phyloP scores from a whole-genome alignment of 2,329 filamentous ascomycete genomes.

The Samsoniella hepiali region DNA sequence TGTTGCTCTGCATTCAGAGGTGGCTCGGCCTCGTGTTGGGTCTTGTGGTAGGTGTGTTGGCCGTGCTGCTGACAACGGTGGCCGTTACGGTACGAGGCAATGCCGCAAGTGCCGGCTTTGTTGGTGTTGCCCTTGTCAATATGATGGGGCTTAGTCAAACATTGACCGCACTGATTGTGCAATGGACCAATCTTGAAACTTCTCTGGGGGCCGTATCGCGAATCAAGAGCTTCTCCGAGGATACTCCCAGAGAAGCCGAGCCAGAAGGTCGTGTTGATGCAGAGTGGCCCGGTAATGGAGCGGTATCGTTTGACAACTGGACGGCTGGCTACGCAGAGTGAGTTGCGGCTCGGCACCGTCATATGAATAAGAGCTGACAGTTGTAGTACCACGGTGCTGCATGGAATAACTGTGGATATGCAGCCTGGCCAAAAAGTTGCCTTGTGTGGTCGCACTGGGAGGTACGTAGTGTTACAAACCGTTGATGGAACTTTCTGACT shows the following conservation, averaged over 20 bases:
- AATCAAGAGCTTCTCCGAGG: slow-evolving; percentile 11
- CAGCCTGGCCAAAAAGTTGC: slow-evolving; percentile 7
- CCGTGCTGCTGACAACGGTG: slow-evolving; percentile 41
- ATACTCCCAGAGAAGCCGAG: slow-evolving; percentile 4
- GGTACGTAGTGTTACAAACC: neutral
- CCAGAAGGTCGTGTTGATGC: neutral
- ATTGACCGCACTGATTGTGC: neutral
- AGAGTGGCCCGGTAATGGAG: neutral
- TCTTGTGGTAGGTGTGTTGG: slow-evolving; percentile 51
- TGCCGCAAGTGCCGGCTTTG: slow-evolving; percentile 16
- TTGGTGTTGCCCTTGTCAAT: slow-evolving; percentile 22
- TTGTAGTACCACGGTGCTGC: neutral
- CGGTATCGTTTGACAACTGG: neutral
- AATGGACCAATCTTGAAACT: slow-evolving; percentile 15
- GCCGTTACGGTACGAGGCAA: slow-evolving; percentile 29
- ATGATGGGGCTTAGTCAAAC: slow-evolving; percentile 27
- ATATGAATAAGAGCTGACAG: neutral
- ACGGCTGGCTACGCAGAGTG: slow-evolving; percentile 4
- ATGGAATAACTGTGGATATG: neutral
- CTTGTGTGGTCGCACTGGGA: slow-evolving; percentile 9
- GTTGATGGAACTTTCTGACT: neutral
- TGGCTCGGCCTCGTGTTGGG: slow-evolving; percentile 47
- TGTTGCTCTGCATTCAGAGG: slow-evolving; percentile 12
- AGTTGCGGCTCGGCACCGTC: neutral
- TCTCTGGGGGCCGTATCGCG: slow-evolving; percentile 15